Evolutionary conservation across 192 early-diverging fungal species (phyloP).

Genomic region (Coemansia nantahalensis): DNA sequence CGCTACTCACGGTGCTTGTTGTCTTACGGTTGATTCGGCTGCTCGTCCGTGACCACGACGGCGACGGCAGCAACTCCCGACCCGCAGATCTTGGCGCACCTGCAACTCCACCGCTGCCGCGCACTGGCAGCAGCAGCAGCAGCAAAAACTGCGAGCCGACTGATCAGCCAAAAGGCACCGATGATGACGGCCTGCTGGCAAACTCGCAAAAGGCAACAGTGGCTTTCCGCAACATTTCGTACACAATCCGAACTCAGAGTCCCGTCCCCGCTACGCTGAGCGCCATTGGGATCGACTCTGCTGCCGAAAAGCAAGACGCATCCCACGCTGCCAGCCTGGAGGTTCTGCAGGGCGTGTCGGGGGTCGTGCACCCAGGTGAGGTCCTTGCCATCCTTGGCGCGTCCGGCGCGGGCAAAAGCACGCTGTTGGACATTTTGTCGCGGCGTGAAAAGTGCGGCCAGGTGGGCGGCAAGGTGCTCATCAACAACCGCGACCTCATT

Average conservation of each 20-base stretch:
- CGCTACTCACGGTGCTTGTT: conserved; percentile 40
- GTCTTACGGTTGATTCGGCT: conserved; percentile 35
- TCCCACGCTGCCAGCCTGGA: neutral
- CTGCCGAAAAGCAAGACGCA: neutral
- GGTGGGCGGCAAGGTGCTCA: conserved; percentile 74
- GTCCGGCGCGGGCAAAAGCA: conserved; percentile 91
- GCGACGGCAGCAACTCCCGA: too few relatives aligned
- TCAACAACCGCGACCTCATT: conserved; percentile 70
- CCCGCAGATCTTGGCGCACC: too few relatives aligned
- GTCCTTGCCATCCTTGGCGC: conserved; percentile 93
- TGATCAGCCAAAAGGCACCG: neutral
- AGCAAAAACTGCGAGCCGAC: too few relatives aligned
- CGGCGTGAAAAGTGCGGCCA: conserved; percentile 65
- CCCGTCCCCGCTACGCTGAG: conserved; percentile 23
- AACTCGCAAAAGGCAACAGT: conserved; percentile 26
- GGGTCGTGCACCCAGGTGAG: conserved; percentile 76
- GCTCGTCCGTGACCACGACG: conserved; percentile 10
- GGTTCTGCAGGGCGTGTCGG: conserved; percentile 64
- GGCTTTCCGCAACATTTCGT: conserved; percentile 38
- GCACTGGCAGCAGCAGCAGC: too few relatives aligned
- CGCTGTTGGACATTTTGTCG: conserved; percentile 87
- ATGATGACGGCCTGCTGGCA: conserved; percentile 27
- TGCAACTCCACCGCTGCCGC: too few relatives aligned
- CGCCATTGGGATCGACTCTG: neutral
- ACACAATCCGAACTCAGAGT: conserved; percentile 28